phyloP scores from a whole-genome alignment of 768 basidiomycete genomes.

The Boletus patriciae region DNA sequence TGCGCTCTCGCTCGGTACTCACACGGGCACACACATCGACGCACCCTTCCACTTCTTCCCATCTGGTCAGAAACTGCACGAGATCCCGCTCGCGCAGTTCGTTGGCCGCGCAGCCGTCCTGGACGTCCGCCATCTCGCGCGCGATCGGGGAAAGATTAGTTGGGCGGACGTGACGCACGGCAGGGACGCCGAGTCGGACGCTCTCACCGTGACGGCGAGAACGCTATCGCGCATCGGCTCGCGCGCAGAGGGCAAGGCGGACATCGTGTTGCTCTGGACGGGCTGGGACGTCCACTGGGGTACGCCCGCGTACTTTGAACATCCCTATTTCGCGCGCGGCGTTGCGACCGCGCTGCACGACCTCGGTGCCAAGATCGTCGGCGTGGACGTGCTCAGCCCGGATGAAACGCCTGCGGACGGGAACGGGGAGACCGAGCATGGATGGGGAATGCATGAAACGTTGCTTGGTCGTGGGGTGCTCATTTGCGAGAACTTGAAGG shows the following conservation, averaged over 20 bases:
- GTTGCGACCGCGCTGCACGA: slow-evolving; percentile 51
- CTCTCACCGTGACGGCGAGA: not conserved
- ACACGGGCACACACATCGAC: slow-evolving; percentile 80
- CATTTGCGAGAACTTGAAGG: slow-evolving; percentile 71
- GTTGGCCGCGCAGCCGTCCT: slow-evolving; percentile 56
- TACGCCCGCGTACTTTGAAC: slow-evolving; percentile 51
- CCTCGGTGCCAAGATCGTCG: slow-evolving; percentile 56
- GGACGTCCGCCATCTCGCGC: slow-evolving; percentile 48
- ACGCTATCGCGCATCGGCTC: slow-evolving; percentile 22
- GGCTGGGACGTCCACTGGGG: slow-evolving; percentile 66
- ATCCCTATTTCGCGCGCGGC: slow-evolving; percentile 60
- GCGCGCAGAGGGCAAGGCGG: slow-evolving; percentile 27
- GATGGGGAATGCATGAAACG: slow-evolving; percentile 55
- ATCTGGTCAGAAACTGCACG: slow-evolving; percentile 55
- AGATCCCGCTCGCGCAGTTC: slow-evolving; percentile 54
- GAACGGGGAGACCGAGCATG: slow-evolving; percentile 10
- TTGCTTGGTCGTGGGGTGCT: slow-evolving; percentile 61
- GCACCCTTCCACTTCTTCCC: slow-evolving; percentile 72
- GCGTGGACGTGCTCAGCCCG: slow-evolving; percentile 64
- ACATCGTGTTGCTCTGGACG: slow-evolving; percentile 59
- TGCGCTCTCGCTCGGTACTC: slow-evolving; percentile 57
- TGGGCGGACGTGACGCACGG: slow-evolving; percentile 42
- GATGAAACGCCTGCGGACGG: slow-evolving; percentile 51
- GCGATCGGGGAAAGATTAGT: slow-evolving; percentile 46
- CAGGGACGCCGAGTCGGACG: not conserved